Evolutionary conservation across 257 asterid genomes (phyloP).

Genomic region (Gentiana macrophylla): DNA sequence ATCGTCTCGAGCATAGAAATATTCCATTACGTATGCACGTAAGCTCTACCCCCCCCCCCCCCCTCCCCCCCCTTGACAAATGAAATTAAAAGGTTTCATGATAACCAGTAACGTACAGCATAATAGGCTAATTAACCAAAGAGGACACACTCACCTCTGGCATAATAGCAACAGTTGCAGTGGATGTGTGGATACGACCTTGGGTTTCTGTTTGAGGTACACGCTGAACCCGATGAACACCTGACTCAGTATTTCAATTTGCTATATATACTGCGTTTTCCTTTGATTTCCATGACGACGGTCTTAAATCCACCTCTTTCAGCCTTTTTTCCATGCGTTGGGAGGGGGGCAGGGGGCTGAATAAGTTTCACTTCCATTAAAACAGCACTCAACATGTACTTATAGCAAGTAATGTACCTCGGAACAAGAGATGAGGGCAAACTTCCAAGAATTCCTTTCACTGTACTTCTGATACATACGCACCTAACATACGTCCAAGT

Average conservation of each 20-base stretch:
- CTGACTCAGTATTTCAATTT: conserved; percentile 96
- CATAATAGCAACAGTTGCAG: conserved; percentile 98
- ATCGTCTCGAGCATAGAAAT: too few relatives aligned
- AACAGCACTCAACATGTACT: conserved; percentile 2
- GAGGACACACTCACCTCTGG: conserved; percentile 61
- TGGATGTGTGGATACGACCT: conserved; percentile 98
- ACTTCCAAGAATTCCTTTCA: conserved; percentile 80
- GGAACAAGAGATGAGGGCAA: conserved; percentile 57
- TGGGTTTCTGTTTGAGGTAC: conserved; percentile 98
- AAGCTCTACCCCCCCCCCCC: too few relatives aligned
- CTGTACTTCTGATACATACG: conserved; percentile 83
- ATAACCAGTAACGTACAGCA: not conserved
- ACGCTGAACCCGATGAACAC: conserved; percentile 99
- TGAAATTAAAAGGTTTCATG: not conserved
- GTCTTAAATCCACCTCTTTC: conserved; percentile 88
- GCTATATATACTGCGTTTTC: conserved; percentile 82
- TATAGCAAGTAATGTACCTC: conserved; percentile 44
- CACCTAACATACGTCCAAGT: conserved; percentile 34
- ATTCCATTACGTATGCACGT: too few relatives aligned
- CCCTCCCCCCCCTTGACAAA: not conserved
- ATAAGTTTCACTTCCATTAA: conserved; percentile 14
- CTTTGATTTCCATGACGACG: conserved; percentile 90
- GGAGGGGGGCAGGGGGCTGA: conserved; percentile 8
- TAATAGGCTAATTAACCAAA: conserved; percentile 6
- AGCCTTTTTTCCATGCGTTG: conserved; percentile 26